Base-by-base conservation (phyloP, 2,329 filamentous ascomycete genomes). In the Pseudonectria foliicola region DNA sequence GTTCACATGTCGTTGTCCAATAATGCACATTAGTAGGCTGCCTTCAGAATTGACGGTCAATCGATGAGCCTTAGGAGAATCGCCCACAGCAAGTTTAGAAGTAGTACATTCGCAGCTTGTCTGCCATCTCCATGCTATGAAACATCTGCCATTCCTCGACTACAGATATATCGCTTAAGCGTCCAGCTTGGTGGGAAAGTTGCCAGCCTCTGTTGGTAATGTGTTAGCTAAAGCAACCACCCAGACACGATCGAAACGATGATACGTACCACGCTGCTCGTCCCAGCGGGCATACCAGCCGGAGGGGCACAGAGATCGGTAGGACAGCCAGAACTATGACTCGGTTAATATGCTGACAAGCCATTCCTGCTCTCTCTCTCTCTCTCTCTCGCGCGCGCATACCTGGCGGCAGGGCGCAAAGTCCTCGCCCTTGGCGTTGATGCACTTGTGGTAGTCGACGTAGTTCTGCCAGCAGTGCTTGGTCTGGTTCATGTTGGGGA, bases 401-500 rank as follows among this genome's bases (percentile, higher is more conserved):
- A 95, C 89, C 83, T 95, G 89, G 60, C 82, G 83, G 84, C 90
- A 96, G 50, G 90, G 90, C 56, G 85, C 82, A 67, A 96, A 96
- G 63, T 95, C 89, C 75, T 96, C 90, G 68, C 90, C 90, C 80
- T 96, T 96, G 70, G 89, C 90, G 63, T 82, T 74, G 68, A 95
- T 88, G 76, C 92, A 98, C 80, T 98, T 98, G 82, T 98, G 86
- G 78, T 98, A 96, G 70, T 98, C 92, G 73, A 98, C 92, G 72
- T 98, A 98, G 80, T 98, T 98, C 69, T 98, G 93, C 92, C 92
- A 98, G 86, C 92, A 98, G 80, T 98, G 89, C 84, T 95, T 95
- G 71, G 89, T 84, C 74, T 92, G 86, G 75, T 98, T 98, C 75
- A 80, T 73, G 77, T 98, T 95, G 61, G 92, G 92, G 75, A 96